phyloP scores from a whole-genome alignment of 2,329 filamentous ascomycete species.

The Fusarium sulawesiense region DNA sequence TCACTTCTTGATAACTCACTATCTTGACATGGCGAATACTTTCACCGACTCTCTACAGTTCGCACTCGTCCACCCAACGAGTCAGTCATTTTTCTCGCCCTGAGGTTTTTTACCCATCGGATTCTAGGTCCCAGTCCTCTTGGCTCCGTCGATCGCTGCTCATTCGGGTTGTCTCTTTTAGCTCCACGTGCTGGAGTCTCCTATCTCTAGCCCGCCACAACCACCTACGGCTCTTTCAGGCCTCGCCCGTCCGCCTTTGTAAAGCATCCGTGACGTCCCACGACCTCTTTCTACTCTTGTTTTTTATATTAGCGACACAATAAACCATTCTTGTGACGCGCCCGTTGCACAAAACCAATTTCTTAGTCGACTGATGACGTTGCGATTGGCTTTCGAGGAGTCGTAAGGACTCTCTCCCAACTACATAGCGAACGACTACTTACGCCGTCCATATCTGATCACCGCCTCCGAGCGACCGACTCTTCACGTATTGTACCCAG shows the following conservation, averaged over 20 bases:
- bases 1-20: constrained; percentile 5
- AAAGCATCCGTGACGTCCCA: constrained; percentile 36
- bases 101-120: background rate
- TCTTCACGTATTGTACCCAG: background rate
- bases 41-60: background rate
- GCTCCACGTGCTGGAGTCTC: constrained; percentile 45
- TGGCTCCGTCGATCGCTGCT: constrained; percentile 42
- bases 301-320: constrained; percentile 11
- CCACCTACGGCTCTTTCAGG: constrained; percentile 30
- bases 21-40: background rate
- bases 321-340: constrained; percentile 24
- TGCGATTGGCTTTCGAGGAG: constrained; percentile 41
- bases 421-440: constrained; percentile 26
- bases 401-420: constrained; percentile 31
- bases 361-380: constrained; percentile 42
- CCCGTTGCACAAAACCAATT: constrained; percentile 10
- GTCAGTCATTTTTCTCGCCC: constrained; percentile 7
- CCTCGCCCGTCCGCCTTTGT: constrained; percentile 24
- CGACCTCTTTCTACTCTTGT: constrained; percentile 22
- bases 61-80: background rate
- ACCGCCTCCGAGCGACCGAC: constrained; percentile 10
- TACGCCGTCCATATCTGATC: constrained; percentile 37
- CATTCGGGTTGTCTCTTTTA: constrained; percentile 37
- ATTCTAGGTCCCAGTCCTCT: constrained; percentile 10
- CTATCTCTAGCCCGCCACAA: constrained; percentile 42